A percentile compares a stretch with the other conserved stretches of the same genome.
phyloP scores from a whole-genome alignment of 2,329 filamentous ascomycete species.

The Claviceps cyperi region DNA sequence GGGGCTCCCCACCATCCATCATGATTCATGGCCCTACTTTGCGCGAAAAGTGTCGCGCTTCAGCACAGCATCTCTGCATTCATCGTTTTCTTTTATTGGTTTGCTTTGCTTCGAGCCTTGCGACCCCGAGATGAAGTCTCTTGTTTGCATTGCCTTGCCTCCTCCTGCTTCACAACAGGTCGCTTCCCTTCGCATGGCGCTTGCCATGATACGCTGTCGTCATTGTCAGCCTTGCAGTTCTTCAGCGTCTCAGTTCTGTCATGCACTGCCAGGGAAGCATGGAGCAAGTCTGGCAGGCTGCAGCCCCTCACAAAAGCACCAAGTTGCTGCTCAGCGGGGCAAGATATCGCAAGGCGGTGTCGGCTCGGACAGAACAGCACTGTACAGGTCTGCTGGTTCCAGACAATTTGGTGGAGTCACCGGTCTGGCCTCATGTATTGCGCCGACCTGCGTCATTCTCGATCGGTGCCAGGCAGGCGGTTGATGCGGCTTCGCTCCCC shows the following conservation, averaged over 20 bases:
- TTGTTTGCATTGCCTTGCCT: neutral
- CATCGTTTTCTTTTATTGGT: neutral
- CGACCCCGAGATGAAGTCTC: neutral
- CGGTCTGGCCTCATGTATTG: neutral
- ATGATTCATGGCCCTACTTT: neutral
- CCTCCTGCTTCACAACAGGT: too few relatives aligned
- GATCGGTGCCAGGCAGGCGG: too few relatives aligned
- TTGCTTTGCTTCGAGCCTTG: neutral
- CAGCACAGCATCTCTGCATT: neutral
- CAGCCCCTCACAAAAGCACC: neutral
- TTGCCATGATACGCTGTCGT: too few relatives aligned
- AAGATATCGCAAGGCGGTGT: neutral
- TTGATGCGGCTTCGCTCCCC: neutral
- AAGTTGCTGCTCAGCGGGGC: neutral
- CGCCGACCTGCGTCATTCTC: neutral
- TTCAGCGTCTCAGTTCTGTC: neutral
- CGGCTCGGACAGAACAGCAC: neutral
- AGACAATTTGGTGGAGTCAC: neutral
- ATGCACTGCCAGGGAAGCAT: neutral
- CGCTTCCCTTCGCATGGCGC: too few relatives aligned
- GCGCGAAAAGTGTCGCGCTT: neutral
- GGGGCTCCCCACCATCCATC: neutral
- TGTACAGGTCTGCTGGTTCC: neutral
- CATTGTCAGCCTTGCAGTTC: neutral
- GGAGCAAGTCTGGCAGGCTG: neutral